Conservation (phyloP, 2,329 filamentous ascomycete genomes). For the Kalmusia sp. region DNA sequence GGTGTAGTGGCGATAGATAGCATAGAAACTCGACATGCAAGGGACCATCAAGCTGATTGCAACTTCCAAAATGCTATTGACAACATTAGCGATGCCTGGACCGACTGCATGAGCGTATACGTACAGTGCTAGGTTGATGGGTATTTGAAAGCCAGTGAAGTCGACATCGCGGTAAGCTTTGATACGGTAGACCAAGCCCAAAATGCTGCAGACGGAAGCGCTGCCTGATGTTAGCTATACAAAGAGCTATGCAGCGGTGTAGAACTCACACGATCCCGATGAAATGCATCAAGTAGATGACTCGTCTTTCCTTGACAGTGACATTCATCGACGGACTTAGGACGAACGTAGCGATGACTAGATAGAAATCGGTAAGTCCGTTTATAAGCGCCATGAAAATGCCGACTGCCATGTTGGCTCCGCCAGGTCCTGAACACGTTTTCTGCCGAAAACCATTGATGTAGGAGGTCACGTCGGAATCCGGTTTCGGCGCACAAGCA, state of each 20-base stretch:
- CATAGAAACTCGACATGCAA: constrained; percentile 24
- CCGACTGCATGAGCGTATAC: neutral
- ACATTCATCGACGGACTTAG: constrained; percentile 15
- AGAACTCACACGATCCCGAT: constrained; percentile 20
- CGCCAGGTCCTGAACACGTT: constrained; percentile 18
- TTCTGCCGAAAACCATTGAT: constrained; percentile 19
- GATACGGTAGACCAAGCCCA: constrained; percentile 22
- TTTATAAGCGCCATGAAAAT: constrained; percentile 19
- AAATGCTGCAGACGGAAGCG: constrained; percentile 21
- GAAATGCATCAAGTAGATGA: constrained; percentile 18
- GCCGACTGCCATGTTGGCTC: constrained; percentile 16
- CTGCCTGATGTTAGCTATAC: constrained; percentile 14
- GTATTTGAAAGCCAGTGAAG: constrained; percentile 25
- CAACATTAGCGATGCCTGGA: neutral
- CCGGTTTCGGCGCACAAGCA: constrained; percentile 22
- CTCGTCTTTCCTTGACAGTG: constrained; percentile 17
- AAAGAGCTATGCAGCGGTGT: neutral
- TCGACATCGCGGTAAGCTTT: constrained; percentile 22
- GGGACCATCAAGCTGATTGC: constrained; percentile 25
- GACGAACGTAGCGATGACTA: constrained; percentile 19
- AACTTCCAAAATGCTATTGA: constrained; percentile 23
- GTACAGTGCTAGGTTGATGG: constrained; percentile 18
- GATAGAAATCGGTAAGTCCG: constrained; percentile 18
- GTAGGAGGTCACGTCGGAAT: constrained; percentile 18
- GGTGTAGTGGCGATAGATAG: constrained; percentile 22